Conservation (phyloP, 192 early-diverging fungal species). For the Rhizoclosmatium sp. region DNA sequence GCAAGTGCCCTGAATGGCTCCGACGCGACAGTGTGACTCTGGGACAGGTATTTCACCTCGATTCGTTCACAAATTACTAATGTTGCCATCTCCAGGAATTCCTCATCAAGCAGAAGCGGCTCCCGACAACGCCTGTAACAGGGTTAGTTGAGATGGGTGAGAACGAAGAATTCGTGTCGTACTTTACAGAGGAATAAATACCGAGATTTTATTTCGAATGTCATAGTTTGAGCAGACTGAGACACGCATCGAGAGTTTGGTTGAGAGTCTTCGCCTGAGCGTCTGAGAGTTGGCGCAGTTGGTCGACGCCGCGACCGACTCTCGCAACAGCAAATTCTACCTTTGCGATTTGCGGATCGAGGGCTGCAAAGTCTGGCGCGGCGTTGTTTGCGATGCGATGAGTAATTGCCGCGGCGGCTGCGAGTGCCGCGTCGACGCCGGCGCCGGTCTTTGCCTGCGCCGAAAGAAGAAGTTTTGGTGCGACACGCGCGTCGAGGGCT, state of each 20-base stretch:
- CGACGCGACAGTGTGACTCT: not conserved
- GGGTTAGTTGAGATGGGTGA: slow-evolving; percentile 31
- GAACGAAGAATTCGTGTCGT: slow-evolving; percentile 24
- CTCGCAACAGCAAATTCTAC: not conserved
- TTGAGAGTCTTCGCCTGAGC: not conserved
- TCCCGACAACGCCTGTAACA: not conserved
- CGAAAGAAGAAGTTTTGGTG: not conserved
- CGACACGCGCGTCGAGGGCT: not conserved
- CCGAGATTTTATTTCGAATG: too few relatives aligned
- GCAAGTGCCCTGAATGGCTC: slow-evolving; percentile 11
- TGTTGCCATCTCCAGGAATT: not conserved
- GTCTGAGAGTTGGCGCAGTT: not conserved
- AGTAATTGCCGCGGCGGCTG: not conserved
- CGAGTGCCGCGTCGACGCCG: not conserved
- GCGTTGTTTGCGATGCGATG: not conserved
- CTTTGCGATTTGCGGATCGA: not conserved
- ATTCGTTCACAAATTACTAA: not conserved
- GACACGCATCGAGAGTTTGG: not conserved
- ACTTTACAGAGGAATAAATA: not conserved
- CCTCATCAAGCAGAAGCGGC: slow-evolving; percentile 14
- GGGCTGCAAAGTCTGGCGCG: not conserved
- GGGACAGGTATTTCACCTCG: slow-evolving; percentile 9
- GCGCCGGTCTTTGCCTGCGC: not conserved
- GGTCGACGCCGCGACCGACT: not conserved
- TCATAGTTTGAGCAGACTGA: too few relatives aligned